Conservation (phyloP, 805 yeast species). For the Zygosaccharomyces kombuchaensis region DNA sequence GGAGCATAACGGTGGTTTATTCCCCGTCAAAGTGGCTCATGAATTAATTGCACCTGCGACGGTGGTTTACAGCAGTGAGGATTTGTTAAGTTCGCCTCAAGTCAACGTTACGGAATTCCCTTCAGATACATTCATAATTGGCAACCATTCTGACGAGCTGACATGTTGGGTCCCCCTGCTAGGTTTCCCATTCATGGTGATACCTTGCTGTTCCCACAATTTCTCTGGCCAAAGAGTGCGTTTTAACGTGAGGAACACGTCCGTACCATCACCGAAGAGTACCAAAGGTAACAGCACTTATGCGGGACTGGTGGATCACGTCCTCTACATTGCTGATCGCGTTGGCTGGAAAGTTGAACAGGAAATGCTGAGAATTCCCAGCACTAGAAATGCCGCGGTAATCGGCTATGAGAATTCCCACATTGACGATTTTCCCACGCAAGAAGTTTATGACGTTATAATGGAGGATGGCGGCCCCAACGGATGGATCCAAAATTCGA, state of each 20-base stretch:
- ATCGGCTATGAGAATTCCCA: slow-evolving; percentile 54
- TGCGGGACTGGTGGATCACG: slow-evolving; percentile 83
- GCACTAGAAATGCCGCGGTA: slow-evolving; percentile 88
- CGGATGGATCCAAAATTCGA: slow-evolving; percentile 81
- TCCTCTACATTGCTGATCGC: slow-evolving; percentile 56
- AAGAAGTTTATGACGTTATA: slow-evolving; percentile 54
- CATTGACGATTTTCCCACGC: slow-evolving; percentile 27
- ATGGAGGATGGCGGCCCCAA: slow-evolving; percentile 83
- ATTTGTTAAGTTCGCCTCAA: slow-evolving; percentile 46
- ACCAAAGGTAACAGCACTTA: slow-evolving; percentile 53
- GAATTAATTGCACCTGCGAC: slow-evolving; percentile 43
- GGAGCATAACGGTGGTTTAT: slow-evolving; percentile 55
- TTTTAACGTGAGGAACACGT: slow-evolving; percentile 45
- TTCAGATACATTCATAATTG: slow-evolving; percentile 72
- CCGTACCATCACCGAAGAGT: slow-evolving; percentile 7
- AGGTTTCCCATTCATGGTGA: slow-evolving; percentile 82
- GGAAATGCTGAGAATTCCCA: slow-evolving; percentile 88
- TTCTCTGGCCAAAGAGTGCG: slow-evolving; percentile 72
- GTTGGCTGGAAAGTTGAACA: slow-evolving; percentile 83
- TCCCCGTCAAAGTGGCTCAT: slow-evolving; percentile 38
- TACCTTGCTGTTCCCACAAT: slow-evolving; percentile 93
- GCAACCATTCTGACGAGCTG: slow-evolving; percentile 92
- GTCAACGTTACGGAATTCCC: slow-evolving; percentile 66
- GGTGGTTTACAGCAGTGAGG: slow-evolving; percentile 35
- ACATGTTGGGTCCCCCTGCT: slow-evolving; percentile 93